Evolutionary conservation across 2,329 filamentous ascomycete genomes (phyloP).

Genomic region (Lachnellula occidentalis): DNA sequence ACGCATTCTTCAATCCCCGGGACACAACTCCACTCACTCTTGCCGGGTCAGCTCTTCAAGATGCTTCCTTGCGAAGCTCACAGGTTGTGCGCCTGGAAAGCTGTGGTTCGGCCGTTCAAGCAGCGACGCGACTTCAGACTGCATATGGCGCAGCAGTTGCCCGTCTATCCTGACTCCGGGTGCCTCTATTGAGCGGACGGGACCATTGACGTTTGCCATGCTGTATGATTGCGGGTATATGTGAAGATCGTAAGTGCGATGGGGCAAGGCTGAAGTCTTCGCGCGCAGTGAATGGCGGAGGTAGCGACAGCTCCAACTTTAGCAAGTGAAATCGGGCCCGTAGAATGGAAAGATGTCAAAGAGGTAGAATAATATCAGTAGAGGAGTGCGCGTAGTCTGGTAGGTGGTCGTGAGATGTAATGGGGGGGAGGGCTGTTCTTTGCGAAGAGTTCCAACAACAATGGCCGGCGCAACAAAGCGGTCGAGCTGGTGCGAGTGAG

Average conservation of each 20-base stretch:
- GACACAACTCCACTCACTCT: constrained; percentile 50
- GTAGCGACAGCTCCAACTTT: too few relatives aligned
- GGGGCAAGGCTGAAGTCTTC: background rate
- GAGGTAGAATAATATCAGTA: too few relatives aligned
- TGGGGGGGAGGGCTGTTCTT: too few relatives aligned
- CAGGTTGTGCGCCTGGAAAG: constrained; percentile 91
- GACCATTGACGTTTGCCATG: constrained; percentile 8
- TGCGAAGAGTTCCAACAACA: too few relatives aligned
- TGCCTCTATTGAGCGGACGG: constrained; percentile 40
- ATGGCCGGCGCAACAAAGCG: too few relatives aligned
- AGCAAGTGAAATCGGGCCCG: too few relatives aligned
- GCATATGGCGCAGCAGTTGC: constrained; percentile 57
- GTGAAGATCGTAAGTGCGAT: background rate
- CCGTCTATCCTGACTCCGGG: constrained; percentile 62
- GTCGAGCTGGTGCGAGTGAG: too few relatives aligned
- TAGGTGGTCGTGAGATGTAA: too few relatives aligned
- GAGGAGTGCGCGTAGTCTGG: too few relatives aligned
- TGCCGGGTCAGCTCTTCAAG: constrained; percentile 72
- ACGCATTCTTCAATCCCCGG: background rate
- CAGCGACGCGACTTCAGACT: constrained; percentile 67
- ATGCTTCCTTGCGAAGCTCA: constrained; percentile 81
- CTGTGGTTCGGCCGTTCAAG: constrained; percentile 61
- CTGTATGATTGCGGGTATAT: constrained; percentile 6
- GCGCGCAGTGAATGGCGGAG: background rate
- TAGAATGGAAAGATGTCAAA: too few relatives aligned